phyloP scores from a whole-genome alignment of 2,329 filamentous ascomycete species.

The Plenodomus tracheiphilus region DNA sequence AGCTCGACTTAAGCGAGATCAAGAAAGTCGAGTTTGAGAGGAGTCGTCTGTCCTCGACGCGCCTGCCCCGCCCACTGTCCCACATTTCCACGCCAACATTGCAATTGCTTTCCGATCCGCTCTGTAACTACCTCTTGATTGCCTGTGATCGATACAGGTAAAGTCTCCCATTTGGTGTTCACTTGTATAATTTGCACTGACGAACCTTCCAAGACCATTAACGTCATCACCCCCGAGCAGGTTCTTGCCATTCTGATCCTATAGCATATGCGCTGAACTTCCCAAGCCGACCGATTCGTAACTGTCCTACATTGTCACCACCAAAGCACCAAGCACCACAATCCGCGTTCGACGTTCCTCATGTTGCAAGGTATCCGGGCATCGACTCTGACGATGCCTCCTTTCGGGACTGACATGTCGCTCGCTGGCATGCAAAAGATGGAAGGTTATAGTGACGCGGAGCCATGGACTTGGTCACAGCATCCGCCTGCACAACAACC shows the following conservation, averaged over 20 bases:
- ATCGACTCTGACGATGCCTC: constrained; percentile 41
- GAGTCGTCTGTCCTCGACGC: neutral
- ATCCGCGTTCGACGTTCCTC: constrained; percentile 17
- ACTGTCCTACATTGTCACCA: neutral
- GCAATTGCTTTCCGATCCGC: neutral
- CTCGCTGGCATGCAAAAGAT: constrained; percentile 37
- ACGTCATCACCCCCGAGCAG: neutral
- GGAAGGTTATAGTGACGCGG: constrained; percentile 35
- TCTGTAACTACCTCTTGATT: neutral
- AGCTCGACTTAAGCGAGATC: neutral
- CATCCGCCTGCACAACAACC: constrained; percentile 29
- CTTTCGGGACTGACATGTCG: constrained; percentile 41
- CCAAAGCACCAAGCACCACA: too few species aligned
- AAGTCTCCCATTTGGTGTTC: neutral
- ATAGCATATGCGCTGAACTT: neutral
- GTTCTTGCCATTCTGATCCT: neutral
- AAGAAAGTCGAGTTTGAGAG: neutral
- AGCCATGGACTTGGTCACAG: constrained; percentile 39
- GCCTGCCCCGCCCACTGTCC: neutral
- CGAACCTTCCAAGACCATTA: neutral
- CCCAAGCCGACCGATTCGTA: neutral
- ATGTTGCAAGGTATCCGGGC: constrained; percentile 44
- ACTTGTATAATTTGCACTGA: neutral
- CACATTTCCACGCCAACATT: neutral
- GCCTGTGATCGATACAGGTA: neutral